phyloP scores from a whole-genome alignment of 768 basidiomycete species.

The Tricholoma flavovirens region DNA sequence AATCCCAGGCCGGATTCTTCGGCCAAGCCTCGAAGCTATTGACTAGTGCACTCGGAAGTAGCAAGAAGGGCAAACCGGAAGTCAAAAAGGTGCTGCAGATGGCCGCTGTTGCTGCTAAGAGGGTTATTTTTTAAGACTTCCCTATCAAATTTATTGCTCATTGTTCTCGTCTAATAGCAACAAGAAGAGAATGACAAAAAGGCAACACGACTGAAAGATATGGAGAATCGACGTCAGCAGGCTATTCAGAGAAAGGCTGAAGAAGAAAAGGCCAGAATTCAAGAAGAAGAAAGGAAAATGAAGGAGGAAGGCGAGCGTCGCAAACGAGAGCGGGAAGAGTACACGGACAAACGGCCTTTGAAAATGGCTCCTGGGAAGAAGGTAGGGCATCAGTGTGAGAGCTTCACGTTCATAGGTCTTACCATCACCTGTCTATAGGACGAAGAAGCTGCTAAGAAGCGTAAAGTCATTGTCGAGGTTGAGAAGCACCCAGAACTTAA shows the following conservation, averaged over 20 bases:
- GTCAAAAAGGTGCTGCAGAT: constrained; percentile 75
- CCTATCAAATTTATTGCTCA: background rate
- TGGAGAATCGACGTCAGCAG: constrained; percentile 75
- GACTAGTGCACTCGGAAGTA: constrained; percentile 57
- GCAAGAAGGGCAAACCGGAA: constrained; percentile 70
- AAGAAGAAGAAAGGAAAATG: constrained; percentile 65
- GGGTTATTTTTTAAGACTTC: constrained; percentile 44
- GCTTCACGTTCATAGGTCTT: background rate
- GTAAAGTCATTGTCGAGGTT: constrained; percentile 48
- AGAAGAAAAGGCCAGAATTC: constrained; percentile 58
- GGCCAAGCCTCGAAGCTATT: constrained; percentile 66
- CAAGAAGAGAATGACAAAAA: constrained; percentile 86
- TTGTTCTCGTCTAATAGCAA: constrained; percentile 47
- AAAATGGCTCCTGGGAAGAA: constrained; percentile 52
- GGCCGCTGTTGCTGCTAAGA: constrained; percentile 82
- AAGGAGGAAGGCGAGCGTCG: constrained; percentile 72
- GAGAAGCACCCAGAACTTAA: constrained; percentile 56
- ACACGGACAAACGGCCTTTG: constrained; percentile 60
- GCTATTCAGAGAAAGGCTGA: constrained; percentile 71
- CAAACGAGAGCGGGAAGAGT: constrained; percentile 78
- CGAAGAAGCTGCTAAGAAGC: constrained; percentile 69
- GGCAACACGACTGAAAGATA: constrained; percentile 64
- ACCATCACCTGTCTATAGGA: constrained; percentile 35
- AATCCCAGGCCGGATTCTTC: constrained; percentile 57
- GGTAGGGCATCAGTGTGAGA: constrained; percentile 24